Evolutionary conservation across 306 rosid genomes (phyloP), one percentile per base, ranked within the genome.

Genomic region (Geum urbanum): DNA sequence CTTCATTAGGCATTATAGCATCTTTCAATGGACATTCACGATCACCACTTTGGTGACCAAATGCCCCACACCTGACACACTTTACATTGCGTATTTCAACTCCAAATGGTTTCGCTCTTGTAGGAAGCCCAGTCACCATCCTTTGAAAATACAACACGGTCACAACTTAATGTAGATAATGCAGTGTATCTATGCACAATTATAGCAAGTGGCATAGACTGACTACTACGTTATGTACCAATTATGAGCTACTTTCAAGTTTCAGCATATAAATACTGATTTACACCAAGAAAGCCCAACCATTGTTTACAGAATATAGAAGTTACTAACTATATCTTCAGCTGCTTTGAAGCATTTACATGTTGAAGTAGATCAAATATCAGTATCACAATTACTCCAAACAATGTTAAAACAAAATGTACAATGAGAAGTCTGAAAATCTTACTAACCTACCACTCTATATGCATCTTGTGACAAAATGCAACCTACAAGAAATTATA

Each of bases 41-140:
- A 74, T 94, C 95, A 53, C 98, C 98, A 79, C 98, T 90, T 86
- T 94, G 97, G 86, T 94, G 98, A 67, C 96, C 98, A 81, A 68
- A 83, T 41, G 35, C 82, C 62, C 97, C 98, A 77, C 98, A 94
- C 79, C 98, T 86, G 52, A 90, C 80, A 73, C 97, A 94, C 81
- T 87, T 94, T 37, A 94, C 97, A 83, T 92, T 92, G 70, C 98
- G 96, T 51, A 94, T 84, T 83, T 90, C 98, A 70, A 90, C 85
- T 72, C 92, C 98, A 77, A 94, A 94, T 71, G 98, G 98, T 84
- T 90, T 94, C 24, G 69, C 91, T 80, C 98, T 84, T 0, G 72
- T 88, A 78, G 87, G 66, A 77, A 78, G 94, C 77, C 98, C 98
- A 55, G 98, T 94, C 74, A 90, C 98, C 84, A 85, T 63, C 87